phyloP scores from a whole-genome alignment of 768 basidiomycete genomes.

The Amanita jacksonii region DNA sequence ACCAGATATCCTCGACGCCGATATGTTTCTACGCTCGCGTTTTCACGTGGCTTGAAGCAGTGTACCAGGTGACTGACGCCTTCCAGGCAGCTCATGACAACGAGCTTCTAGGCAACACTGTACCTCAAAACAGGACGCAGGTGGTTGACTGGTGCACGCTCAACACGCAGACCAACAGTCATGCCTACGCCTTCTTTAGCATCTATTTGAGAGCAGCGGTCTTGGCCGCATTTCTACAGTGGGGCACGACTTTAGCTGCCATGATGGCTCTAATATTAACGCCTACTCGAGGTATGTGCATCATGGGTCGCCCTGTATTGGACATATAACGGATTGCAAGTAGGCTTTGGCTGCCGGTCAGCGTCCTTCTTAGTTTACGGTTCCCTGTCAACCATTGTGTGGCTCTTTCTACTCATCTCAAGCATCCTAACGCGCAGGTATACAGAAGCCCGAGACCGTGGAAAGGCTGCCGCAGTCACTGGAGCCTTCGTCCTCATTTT shows the following conservation, averaged over 20 bases:
- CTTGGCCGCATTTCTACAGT: slow-evolving; percentile 13
- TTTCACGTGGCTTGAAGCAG: slow-evolving; percentile 20
- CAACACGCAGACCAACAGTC: slow-evolving; percentile 14
- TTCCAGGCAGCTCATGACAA: too few species aligned
- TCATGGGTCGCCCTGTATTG: not conserved
- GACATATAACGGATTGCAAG: too few species aligned
- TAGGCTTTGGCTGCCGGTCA: slow-evolving; percentile 1
- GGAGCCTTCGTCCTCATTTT: too few species aligned
- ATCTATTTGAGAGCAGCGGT: slow-evolving; percentile 13
- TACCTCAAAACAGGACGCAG: not conserved
- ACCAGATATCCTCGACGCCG: slow-evolving; percentile 18
- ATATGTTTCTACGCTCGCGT: slow-evolving; percentile 24
- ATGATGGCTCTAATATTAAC: slow-evolving; percentile 15
- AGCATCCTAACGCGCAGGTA: too few species aligned
- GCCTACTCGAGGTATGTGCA: slow-evolving; percentile 13
- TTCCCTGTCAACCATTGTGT: slow-evolving; percentile 9
- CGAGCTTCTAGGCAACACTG: not conserved
- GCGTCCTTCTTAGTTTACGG: slow-evolving; percentile 9
- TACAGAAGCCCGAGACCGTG: too few species aligned
- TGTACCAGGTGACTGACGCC: too few species aligned
- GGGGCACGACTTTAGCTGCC: slow-evolving; percentile 16
- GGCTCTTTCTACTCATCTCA: too few species aligned
- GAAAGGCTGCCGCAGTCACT: too few species aligned
- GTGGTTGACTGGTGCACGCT: not conserved
- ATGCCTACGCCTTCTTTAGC: slow-evolving; percentile 12